These are phyloP conservation scores for Jatropha curcas DNA, from an alignment of 345 rosid genomes.

Conservation along the genomic window DNA sequence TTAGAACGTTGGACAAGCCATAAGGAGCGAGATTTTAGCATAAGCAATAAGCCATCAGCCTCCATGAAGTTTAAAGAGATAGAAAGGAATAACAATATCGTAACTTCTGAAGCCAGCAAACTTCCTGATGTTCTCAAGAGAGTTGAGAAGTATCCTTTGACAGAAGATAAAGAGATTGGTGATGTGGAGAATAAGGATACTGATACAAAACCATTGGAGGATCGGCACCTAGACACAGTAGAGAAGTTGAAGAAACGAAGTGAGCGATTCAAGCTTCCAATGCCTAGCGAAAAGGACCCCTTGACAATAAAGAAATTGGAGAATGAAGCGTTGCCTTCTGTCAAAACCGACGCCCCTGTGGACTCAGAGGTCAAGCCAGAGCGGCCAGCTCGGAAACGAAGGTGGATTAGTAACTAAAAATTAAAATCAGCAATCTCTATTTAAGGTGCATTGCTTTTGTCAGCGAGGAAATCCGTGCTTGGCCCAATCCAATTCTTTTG, in stretches of 20 bases:
- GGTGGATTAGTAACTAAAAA: slow-evolving; percentile 73
- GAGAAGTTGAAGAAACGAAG: slow-evolving; percentile 98
- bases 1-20: slow-evolving; percentile 97
- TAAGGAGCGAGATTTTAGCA: slow-evolving; percentile 68
- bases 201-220: slow-evolving; percentile 54
- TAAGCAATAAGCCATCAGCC: slow-evolving; percentile 57
- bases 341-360: slow-evolving; percentile 51
- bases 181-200: slow-evolving; percentile 59
- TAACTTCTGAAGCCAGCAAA: slow-evolving; percentile 39
- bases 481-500: neutral
- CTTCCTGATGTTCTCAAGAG: slow-evolving; percentile 36
- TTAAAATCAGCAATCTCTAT: slow-evolving; percentile 9
- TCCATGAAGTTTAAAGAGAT: slow-evolving; percentile 60
- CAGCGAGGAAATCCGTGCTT: neutral
- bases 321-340: slow-evolving; percentile 51
- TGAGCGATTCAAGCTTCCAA: slow-evolving; percentile 94
- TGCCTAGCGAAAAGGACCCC: slow-evolving; percentile 75
- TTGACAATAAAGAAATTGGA: slow-evolving; percentile 59
- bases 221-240: slow-evolving; percentile 80
- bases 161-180: slow-evolving; percentile 47
- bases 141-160: slow-evolving; percentile 35
- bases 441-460: slow-evolving; percentile 8
- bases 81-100: slow-evolving; percentile 45
- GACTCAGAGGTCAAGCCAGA: slow-evolving; percentile 80
- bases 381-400: slow-evolving; percentile 85